Evolutionary conservation across 345 rosid genomes (phyloP).

Genomic region (Brassica cretica): DNA sequence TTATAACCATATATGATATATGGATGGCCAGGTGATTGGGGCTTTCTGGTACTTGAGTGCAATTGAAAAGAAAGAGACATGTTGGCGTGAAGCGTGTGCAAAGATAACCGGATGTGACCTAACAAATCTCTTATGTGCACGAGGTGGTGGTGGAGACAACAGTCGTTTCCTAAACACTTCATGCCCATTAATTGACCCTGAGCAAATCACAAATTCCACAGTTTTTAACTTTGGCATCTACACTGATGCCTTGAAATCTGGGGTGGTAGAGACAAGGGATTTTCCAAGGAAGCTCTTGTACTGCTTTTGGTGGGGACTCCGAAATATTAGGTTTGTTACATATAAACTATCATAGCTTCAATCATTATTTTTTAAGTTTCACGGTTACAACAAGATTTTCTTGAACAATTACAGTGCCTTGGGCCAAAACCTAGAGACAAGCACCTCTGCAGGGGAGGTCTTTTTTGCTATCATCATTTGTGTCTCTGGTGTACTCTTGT

Average conservation of each 20-base stretch:
- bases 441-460: slow-evolving; percentile 19
- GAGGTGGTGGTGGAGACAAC: not conserved
- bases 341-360: not conserved
- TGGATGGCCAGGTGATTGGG: slow-evolving; percentile 30
- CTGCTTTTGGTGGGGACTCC: slow-evolving; percentile 40
- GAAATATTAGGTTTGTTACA: slow-evolving; percentile 33
- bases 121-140: not conserved
- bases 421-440: slow-evolving; percentile 51
- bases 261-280: slow-evolving; percentile 12
- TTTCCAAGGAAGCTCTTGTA: slow-evolving; percentile 30
- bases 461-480: not conserved
- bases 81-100: slow-evolving; percentile 27
- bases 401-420: slow-evolving; percentile 38
- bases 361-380: not conserved
- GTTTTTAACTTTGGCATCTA: slow-evolving; percentile 38
- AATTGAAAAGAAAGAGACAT: slow-evolving; percentile 13
- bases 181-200: slow-evolving; percentile 31
- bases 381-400: not conserved
- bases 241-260: slow-evolving; percentile 32
- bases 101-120: not conserved
- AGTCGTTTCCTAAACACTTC: not conserved
- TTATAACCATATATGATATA: too few relatives aligned
- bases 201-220: slow-evolving; percentile 10
- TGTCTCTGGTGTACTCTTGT: not conserved
- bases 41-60: slow-evolving; percentile 36